phyloP scores from a whole-genome alignment of 2,329 filamentous ascomycete genomes.

The Fusarium sp. region DNA sequence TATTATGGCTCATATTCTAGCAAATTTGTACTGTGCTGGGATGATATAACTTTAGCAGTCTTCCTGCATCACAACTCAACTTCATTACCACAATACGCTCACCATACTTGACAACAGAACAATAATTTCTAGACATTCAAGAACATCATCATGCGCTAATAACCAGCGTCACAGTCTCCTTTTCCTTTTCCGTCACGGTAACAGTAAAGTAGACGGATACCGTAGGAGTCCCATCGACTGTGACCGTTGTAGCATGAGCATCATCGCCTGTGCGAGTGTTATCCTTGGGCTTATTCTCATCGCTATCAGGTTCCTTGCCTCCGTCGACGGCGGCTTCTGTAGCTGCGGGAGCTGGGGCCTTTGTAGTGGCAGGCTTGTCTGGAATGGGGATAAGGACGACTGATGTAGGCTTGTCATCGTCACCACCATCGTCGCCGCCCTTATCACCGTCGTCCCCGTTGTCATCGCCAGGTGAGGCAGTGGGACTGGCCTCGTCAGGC shows the following conservation, averaged over 20 bases:
- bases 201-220: constrained; percentile 53
- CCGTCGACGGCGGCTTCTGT: constrained; percentile 27
- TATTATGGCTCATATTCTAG: too few relatives aligned
- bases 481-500: constrained; percentile 34
- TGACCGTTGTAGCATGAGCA: constrained; percentile 39
- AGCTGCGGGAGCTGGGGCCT: constrained; percentile 23
- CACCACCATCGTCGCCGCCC: not conserved
- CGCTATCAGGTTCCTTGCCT: constrained; percentile 2
- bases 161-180: constrained; percentile 50
- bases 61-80: constrained; percentile 17
- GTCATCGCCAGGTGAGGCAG: constrained; percentile 6
- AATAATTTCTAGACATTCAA: not conserved
- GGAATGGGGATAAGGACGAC: constrained; percentile 48
- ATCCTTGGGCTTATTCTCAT: constrained; percentile 16
- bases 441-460: not conserved
- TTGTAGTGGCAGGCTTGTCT: constrained; percentile 22
- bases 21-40: too few relatives aligned
- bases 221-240: constrained; percentile 49
- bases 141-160: constrained; percentile 39
- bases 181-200: constrained; percentile 50
- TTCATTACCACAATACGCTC: constrained; percentile 38
- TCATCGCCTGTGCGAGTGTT: constrained; percentile 25
- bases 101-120: not conserved
- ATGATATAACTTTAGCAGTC: not conserved
- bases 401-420: constrained; percentile 33